A percentile compares a stretch with the other conserved stretches of the same genome.
These are phyloP conservation scores for Fusarium nygamai DNA, from an alignment of 2,329 filamentous ascomycete species.

Conservation along the genomic window DNA sequence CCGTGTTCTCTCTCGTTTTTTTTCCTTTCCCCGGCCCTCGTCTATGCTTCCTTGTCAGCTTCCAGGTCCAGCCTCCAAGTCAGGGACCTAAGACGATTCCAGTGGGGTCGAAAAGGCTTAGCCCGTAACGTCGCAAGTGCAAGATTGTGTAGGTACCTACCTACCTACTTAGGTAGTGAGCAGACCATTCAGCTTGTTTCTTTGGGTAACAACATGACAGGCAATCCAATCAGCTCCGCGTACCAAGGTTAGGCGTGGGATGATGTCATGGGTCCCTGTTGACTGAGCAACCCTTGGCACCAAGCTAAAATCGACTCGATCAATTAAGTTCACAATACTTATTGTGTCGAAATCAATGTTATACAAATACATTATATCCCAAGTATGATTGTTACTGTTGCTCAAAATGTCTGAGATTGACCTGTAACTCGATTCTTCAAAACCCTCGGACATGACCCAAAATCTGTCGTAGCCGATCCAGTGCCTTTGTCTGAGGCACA, in stretches of 20 bases:
- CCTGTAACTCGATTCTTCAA: conserved; percentile 8
- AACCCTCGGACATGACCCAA: conserved; percentile 51
- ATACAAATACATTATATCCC: background rate
- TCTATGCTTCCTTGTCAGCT: conserved; percentile 19
- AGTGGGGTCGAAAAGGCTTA: conserved; percentile 31
- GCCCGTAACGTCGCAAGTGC: conserved; percentile 24
- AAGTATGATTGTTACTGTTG: background rate
- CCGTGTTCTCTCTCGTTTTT: conserved; percentile 9
- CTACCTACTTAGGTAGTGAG: too few species aligned
- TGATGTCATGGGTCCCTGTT: conserved; percentile 47
- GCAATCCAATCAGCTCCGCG: conserved; percentile 7
- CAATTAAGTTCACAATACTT: background rate
- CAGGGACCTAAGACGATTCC: conserved; percentile 30
- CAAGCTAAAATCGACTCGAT: background rate
- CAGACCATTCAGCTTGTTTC: conserved; percentile 16
- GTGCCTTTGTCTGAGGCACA: conserved; percentile 42
- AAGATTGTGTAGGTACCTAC: conserved; percentile 26
- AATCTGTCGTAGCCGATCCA: conserved; percentile 50
- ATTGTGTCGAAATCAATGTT: background rate
- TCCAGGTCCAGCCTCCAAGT: conserved; percentile 16
- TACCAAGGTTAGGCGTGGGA: conserved; percentile 10
- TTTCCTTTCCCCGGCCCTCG: background rate
- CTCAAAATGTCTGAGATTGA: background rate
- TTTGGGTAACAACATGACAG: conserved; percentile 28
- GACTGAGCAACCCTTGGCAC: conserved; percentile 43